phyloP scores from a whole-genome alignment of 805 yeast genomes.

The Ogataea pini region DNA sequence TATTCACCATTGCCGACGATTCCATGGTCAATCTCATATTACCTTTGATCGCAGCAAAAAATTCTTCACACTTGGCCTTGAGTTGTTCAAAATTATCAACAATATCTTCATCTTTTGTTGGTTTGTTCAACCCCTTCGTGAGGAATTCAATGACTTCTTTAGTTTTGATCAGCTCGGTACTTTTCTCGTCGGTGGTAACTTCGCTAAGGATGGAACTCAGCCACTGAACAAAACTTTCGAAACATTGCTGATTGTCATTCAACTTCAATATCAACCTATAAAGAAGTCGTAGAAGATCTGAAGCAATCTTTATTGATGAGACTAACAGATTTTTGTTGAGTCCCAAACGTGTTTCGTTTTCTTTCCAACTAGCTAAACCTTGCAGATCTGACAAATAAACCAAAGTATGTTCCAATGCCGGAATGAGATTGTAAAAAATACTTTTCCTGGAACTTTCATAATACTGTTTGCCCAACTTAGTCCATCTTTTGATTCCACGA shows the following conservation, averaged over 20 bases:
- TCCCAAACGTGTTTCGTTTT: conserved; percentile 22
- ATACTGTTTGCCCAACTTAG: conserved; percentile 47
- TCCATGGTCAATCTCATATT: conserved; percentile 24
- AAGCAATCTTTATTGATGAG: conserved; percentile 21
- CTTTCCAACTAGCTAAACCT: conserved; percentile 43
- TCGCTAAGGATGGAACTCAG: conserved; percentile 38
- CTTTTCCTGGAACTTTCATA: conserved; percentile 52
- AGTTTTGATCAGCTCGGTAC: conserved; percentile 22
- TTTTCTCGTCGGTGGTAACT: conserved; percentile 40
- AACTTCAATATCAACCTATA: conserved; percentile 43
- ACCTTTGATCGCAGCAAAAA: conserved; percentile 21
- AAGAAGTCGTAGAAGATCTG: conserved; percentile 34
- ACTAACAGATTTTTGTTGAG: conserved; percentile 20
- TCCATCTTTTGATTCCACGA: conserved; percentile 60
- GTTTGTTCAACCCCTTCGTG: conserved; percentile 20
- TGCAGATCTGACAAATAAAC: conserved; percentile 44
- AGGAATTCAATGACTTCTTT: conserved; percentile 37
- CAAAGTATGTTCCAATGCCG: conserved; percentile 57
- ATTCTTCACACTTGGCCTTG: conserved; percentile 13
- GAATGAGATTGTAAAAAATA: conserved; percentile 50
- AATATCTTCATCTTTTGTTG: conserved; percentile 10
- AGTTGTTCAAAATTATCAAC: conserved; percentile 14
- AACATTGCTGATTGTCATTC: conserved; percentile 47
- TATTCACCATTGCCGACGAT: conserved; percentile 10
- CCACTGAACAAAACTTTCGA: conserved; percentile 50